Evolutionary conservation across 768 basidiomycete species (phyloP), one percentile per base, ranked within the genome.

Genomic region (Dioszegia hungarica): DNA sequence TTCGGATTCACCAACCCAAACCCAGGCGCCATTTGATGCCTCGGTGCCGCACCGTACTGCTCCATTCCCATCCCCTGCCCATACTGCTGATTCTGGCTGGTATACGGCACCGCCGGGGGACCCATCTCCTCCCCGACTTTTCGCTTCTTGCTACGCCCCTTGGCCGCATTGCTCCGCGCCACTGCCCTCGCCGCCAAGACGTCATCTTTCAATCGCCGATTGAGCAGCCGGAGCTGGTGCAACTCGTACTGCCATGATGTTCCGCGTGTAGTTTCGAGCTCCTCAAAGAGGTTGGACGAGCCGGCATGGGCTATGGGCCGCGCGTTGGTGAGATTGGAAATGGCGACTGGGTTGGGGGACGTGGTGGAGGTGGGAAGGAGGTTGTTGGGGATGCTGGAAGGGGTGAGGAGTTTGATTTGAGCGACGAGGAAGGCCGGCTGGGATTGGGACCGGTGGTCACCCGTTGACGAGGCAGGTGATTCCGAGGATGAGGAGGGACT

Each of bases 241-340:
- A 93, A 79, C 77, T 91, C 89, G 64, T 90, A 94, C 78, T 94
- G 91, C 91, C 92, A 95, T 62, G 88, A 90, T 29, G 86, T 86
- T 11, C 83, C 85, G 4, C 86, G 78, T 14, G 77, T 74, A 0
- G 82, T 80, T 39, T 87, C 84, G 14, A 92, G 80, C 72, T 89
- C 88, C 37, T 83, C 84, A 60, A 90, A 90, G 17, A 90, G 73
- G 61, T 88, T 84, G 60, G 79, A 70, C 0, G 55, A 15, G 3
- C 57, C 46, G 8, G 63, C 48, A 40, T 75, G 67, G 1, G 68
- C 66, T 19, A 73, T 53, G 25, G 63, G 68, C 36, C 61, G 59
- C 27, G 63, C 54, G 38, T 49, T 56, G 27, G 67, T 61, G 27
- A 51, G 48, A 9, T 48, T 33, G 19, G 60, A 60, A 27, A 51